Percentiles rank a stretch among this genome's conserved stretches.
phyloP scores from a whole-genome alignment of 2,329 filamentous ascomycete genomes.

The Dactylellina cionopaga region DNA sequence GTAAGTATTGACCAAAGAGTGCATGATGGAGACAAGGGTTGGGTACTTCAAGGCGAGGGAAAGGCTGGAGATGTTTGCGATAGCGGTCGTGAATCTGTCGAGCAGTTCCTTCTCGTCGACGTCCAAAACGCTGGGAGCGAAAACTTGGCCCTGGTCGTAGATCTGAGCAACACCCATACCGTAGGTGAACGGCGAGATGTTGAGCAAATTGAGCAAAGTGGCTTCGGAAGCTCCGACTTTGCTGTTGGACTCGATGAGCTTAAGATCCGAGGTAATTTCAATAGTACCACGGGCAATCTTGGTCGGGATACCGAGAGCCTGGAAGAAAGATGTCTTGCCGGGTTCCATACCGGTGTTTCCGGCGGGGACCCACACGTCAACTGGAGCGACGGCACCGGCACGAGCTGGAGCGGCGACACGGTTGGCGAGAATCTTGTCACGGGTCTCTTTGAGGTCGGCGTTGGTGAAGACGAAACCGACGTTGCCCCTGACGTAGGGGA shows the following conservation, averaged over 20 bases:
- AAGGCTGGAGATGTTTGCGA: conserved; percentile 86
- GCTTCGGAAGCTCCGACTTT: conserved; percentile 99
- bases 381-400: conserved; percentile 94
- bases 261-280: conserved; percentile 97
- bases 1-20: conserved; percentile 97
- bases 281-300: conserved; percentile 99
- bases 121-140: conserved; percentile 85
- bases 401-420: conserved; percentile 96
- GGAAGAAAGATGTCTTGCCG: conserved; percentile 99
- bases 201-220: conserved; percentile 98
- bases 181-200: conserved; percentile 99
- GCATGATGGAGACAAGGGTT: conserved; percentile 92
- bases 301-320: conserved; percentile 99
- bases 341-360: conserved; percentile 99
- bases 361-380: conserved; percentile 92
- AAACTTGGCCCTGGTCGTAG: conserved; percentile 96
- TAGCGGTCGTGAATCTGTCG: conserved; percentile 79
- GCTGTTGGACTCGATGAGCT: conserved; percentile 89
- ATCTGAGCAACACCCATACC: conserved; percentile 96
- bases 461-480: conserved; percentile 99
- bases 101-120: conserved; percentile 95
- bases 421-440: conserved; percentile 95
- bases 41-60: conserved; percentile 95
- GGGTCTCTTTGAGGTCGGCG: conserved; percentile 86
- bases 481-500: conserved; percentile 96